Evolutionary conservation across 306 rosid species (phyloP).

Genomic region (Psophocarpus tetragonolobus): DNA sequence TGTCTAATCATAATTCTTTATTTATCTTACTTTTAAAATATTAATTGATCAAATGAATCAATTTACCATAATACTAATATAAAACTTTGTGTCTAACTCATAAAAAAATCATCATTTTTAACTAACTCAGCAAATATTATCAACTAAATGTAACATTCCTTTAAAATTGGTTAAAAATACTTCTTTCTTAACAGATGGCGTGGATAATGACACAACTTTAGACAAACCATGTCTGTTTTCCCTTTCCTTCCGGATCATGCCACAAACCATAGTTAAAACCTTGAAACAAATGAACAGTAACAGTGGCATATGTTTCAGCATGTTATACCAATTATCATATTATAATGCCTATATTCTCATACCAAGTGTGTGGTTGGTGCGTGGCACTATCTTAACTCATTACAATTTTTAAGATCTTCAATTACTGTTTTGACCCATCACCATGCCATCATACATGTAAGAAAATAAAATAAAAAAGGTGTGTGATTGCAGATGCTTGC

Average conservation of each 20-base stretch:
- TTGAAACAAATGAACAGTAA: slow-evolving; percentile 10
- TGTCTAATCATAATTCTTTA: too few relatives aligned
- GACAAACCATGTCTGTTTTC: slow-evolving; percentile 32
- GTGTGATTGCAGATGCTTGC: not conserved
- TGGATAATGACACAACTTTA: slow-evolving; percentile 26
- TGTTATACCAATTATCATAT: slow-evolving; percentile 15
- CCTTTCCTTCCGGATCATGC: slow-evolving; percentile 41
- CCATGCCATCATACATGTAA: not conserved
- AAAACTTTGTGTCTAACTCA: too few relatives aligned
- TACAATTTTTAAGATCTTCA: slow-evolving; percentile 14
- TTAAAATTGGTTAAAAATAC: not conserved
- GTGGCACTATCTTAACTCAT: slow-evolving; percentile 2
- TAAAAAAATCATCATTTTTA: too few relatives aligned
- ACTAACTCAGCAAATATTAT: too few relatives aligned
- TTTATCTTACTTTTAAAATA: too few relatives aligned
- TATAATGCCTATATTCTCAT: not conserved
- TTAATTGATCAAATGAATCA: too few relatives aligned
- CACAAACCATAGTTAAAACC: slow-evolving; percentile 17
- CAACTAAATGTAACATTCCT: too few relatives aligned
- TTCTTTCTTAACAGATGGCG: not conserved
- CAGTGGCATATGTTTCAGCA: slow-evolving; percentile 36
- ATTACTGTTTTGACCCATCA: slow-evolving; percentile 10
- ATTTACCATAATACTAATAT: too few relatives aligned
- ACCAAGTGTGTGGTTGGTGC: slow-evolving; percentile 11
- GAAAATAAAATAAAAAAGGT: not conserved